These are phyloP conservation scores for Polytrichum formosum DNA, from an alignment of 225 moss, liverwort and hornwort genomes.

Conservation along the genomic window DNA sequence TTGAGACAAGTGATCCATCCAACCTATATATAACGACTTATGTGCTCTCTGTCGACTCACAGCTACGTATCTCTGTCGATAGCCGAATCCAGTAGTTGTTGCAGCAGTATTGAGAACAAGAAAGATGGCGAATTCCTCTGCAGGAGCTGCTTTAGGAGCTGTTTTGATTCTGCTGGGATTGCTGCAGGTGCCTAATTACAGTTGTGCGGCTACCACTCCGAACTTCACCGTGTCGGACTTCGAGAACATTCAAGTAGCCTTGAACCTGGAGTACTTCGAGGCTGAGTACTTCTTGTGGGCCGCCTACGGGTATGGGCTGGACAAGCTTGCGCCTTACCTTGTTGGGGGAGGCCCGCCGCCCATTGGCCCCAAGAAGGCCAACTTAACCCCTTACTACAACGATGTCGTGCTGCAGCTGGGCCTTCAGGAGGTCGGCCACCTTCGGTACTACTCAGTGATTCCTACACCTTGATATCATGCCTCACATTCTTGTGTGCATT, in stretches of 20 bases:
- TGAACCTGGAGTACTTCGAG: conserved; percentile 81
- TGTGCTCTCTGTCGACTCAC: too few species aligned
- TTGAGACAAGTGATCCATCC: too few species aligned
- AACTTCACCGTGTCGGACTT: conserved; percentile 12
- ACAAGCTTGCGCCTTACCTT: conserved; percentile 32
- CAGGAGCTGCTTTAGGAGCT: too few species aligned
- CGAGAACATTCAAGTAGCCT: conserved; percentile 29
- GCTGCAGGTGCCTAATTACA: too few species aligned
- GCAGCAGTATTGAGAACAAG: too few species aligned
- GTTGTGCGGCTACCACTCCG: not conserved
- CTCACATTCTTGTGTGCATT: too few species aligned
- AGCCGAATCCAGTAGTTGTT: too few species aligned
- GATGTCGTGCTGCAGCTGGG: conserved; percentile 54
- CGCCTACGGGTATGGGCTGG: conserved; percentile 55
- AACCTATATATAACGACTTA: too few species aligned
- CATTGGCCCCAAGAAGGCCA: conserved; percentile 58
- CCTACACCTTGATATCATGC: too few species aligned
- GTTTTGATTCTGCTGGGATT: too few species aligned
- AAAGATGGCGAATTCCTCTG: too few species aligned
- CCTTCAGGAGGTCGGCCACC: conserved; percentile 71
- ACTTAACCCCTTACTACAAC: conserved; percentile 23
- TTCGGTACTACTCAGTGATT: conserved; percentile 31
- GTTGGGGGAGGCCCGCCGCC: conserved; percentile 57
- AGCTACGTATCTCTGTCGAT: too few species aligned
- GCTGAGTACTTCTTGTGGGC: conserved; percentile 64